Evolutionary conservation across 495 filamentous ascomycete species (phyloP).

Genomic region (Apiosordaria backusii): DNA sequence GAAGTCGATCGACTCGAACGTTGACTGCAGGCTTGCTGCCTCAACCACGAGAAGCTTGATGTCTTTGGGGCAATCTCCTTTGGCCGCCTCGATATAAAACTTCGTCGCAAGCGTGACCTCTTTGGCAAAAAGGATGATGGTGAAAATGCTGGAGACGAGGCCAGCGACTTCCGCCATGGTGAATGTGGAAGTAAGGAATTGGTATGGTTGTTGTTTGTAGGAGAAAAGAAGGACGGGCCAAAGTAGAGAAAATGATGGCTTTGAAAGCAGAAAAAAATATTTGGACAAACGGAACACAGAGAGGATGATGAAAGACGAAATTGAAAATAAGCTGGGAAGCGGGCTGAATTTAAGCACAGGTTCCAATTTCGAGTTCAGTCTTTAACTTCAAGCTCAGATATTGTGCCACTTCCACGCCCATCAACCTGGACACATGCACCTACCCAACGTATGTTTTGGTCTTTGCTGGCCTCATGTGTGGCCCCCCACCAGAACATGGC

Average conservation of each 20-base stretch:
- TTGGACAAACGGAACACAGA: too few species aligned
- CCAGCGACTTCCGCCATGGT: background rate
- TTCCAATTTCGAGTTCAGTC: too few species aligned
- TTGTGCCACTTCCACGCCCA: background rate
- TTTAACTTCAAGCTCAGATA: background rate
- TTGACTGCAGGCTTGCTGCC: background rate
- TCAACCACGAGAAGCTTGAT: background rate
- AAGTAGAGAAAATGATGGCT: too few species aligned
- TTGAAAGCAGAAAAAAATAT: too few species aligned
- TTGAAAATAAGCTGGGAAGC: too few species aligned
- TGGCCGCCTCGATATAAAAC: background rate
- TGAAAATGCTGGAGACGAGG: background rate
- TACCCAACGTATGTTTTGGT: background rate
- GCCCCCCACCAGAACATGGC: background rate
- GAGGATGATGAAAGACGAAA: too few species aligned
- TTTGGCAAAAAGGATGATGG: background rate
- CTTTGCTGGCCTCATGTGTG: background rate
- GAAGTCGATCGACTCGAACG: conserved; percentile 1
- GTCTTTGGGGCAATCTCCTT: background rate
- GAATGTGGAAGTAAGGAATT: background rate
- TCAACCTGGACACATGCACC: too few species aligned
- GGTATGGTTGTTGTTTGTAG: background rate
- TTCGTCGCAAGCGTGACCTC: background rate
- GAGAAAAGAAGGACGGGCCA: too few species aligned
- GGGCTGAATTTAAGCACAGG: too few species aligned